Evolutionary conservation across 148 eudicot genomes (phyloP).

Genomic region (Camellia japonica): DNA sequence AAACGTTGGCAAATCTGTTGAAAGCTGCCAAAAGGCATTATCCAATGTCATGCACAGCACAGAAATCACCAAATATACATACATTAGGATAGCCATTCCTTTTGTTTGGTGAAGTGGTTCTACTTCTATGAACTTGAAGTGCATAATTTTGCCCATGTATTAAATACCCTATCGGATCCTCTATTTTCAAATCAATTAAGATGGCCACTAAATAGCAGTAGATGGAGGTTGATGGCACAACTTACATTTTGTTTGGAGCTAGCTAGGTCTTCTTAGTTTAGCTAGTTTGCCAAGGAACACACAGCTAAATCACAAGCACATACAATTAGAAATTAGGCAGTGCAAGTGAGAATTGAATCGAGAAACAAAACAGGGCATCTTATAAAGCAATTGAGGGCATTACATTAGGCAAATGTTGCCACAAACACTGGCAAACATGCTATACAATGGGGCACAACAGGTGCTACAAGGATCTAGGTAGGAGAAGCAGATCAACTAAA

Average conservation of each 20-base stretch:
- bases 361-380: neutral
- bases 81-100: neutral
- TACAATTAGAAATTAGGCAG: neutral
- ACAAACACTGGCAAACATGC: neutral
- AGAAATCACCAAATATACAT: neutral
- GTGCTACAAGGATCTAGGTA: neutral
- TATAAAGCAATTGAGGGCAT: neutral
- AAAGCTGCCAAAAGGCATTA: slow-evolving; percentile 41
- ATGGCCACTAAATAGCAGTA: neutral
- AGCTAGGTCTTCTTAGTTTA: neutral
- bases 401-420: neutral
- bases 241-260: neutral
- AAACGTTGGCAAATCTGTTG: slow-evolving; percentile 65
- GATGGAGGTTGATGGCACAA: neutral
- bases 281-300: neutral
- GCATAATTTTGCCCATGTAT: neutral
- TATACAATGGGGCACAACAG: neutral
- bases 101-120: neutral
- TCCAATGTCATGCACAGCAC: neutral
- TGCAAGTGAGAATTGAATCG: neutral
- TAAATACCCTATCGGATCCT: neutral
- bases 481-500: neutral
- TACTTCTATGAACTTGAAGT: neutral
- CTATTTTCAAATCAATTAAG: neutral
- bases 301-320: neutral